phyloP scores from a whole-genome alignment of 2,329 filamentous ascomycete genomes.

The Monosporascus sp. region DNA sequence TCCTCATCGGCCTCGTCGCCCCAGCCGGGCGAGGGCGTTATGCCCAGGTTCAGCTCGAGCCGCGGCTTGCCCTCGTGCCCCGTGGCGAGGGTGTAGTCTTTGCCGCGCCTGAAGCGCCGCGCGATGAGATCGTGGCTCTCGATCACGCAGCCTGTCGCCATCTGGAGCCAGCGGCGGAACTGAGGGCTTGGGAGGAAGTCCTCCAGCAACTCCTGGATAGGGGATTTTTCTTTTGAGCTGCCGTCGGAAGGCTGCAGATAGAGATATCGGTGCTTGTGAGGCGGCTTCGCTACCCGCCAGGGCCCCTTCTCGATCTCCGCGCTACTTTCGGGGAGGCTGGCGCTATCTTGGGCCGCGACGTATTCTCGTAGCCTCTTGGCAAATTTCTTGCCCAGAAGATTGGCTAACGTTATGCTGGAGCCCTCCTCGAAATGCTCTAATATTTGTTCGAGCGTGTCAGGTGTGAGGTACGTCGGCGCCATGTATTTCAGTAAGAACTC shows the following conservation, averaged over 20 bases:
- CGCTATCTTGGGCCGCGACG: conserved; percentile 60
- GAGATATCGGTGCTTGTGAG: conserved; percentile 91
- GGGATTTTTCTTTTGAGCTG: conserved; percentile 37
- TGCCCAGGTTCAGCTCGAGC: conserved; percentile 79
- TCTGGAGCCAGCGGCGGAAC: conserved; percentile 85
- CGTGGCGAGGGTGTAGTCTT: conserved; percentile 91
- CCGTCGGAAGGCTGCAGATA: conserved; percentile 61
- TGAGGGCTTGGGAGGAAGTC: conserved; percentile 77
- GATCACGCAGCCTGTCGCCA: conserved; percentile 72
- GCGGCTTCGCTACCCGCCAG: conserved; percentile 78
- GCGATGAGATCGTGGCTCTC: conserved; percentile 74
- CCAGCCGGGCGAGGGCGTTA: conserved; percentile 85
- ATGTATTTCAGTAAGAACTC: conserved; percentile 90
- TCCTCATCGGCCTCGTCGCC: conserved; percentile 62
- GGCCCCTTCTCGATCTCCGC: conserved; percentile 52
- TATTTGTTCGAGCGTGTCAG: conserved; percentile 82
- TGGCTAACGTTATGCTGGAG: conserved; percentile 76
- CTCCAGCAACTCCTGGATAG: conserved; percentile 74
- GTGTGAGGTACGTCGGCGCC: conserved; percentile 83
- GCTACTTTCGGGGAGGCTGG: conserved; percentile 40
- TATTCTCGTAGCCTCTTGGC: conserved; percentile 65
- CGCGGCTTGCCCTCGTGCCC: conserved; percentile 73
- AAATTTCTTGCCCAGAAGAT: conserved; percentile 77
- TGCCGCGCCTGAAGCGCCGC: conserved; percentile 77
- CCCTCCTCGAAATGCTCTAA: conserved; percentile 74